phyloP scores from a whole-genome alignment of 768 basidiomycete species.

The Boletus rubescentipes region DNA sequence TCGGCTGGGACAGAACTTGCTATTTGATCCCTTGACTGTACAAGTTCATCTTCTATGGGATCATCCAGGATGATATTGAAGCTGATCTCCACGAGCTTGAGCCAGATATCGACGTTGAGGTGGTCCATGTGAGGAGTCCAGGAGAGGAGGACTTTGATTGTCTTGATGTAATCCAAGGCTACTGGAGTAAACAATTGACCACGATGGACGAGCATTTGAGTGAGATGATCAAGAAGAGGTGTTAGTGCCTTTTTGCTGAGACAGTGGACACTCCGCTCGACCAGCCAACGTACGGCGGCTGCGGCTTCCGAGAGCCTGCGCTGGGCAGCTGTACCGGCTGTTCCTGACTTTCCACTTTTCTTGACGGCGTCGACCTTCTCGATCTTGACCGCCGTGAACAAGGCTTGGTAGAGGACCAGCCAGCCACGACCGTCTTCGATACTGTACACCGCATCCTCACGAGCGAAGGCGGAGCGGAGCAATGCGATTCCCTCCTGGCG shows the following conservation, averaged over 20 bases:
- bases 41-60: conserved; percentile 35
- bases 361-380: conserved; percentile 56
- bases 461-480: conserved; percentile 52
- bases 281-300: conserved; percentile 68
- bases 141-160: conserved; percentile 61
- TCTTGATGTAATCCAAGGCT: conserved; percentile 79
- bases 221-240: conserved; percentile 63
- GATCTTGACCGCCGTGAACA: conserved; percentile 62
- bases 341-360: conserved; percentile 40
- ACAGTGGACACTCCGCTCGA: conserved; percentile 56
- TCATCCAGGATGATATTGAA: conserved; percentile 81
- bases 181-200: conserved; percentile 58
- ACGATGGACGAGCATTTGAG: conserved; percentile 53
- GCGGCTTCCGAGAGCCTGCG: conserved; percentile 68
- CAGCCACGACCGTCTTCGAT: conserved; percentile 47
- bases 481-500: conserved; percentile 60
- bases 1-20: conserved; percentile 9
- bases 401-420: conserved; percentile 67
- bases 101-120: conserved; percentile 64
- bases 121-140: conserved; percentile 80
- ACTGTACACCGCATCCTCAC: conserved; percentile 43
- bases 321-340: conserved; percentile 45
- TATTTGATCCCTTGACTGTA: conserved; percentile 26
- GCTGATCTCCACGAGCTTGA: conserved; percentile 60
- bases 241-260: conserved; percentile 57